Percentiles rank a stretch among this genome's conserved stretches.
Evolutionary conservation across 2,329 filamentous ascomycete species (phyloP).

Genomic region (Orbilia blumenaviensis): DNA sequence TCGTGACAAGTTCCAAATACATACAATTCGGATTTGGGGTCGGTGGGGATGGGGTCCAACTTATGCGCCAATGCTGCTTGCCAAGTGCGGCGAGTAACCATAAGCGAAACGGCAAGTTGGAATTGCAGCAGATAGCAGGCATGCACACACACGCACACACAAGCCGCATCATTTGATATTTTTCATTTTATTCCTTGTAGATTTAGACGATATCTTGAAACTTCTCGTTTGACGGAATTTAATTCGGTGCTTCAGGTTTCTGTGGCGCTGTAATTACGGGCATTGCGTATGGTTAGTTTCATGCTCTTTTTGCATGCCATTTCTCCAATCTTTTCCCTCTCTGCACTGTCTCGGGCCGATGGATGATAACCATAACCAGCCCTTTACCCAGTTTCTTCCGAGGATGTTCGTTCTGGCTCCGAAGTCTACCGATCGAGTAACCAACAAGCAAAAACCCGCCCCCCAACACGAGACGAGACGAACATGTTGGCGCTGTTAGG

Average conservation of each 20-base stretch:
- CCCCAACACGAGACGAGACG: not conserved
- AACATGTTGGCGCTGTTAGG: not conserved
- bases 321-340: too few relatives aligned
- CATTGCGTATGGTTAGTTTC: not conserved
- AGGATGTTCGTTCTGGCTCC: not conserved
- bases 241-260: constrained; percentile 2
- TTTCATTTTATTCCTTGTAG: too few relatives aligned
- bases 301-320: not conserved
- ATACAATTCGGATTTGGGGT: not conserved
- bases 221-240: not conserved
- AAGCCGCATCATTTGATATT: constrained; percentile 29
- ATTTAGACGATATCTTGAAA: constrained; percentile 9
- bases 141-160: too few relatives aligned
- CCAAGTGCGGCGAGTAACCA: constrained; percentile 51
- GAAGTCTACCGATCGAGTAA: not conserved
- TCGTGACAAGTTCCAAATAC: constrained; percentile 3
- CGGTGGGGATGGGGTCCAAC: not conserved
- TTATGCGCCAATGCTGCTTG: constrained; percentile 35
- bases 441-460: not conserved
- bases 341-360: too few relatives aligned
- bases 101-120: constrained; percentile 35
- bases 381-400: not conserved
- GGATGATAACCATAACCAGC: not conserved
- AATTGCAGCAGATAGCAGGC: constrained; percentile 12
- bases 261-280: constrained; percentile 1